Conservation (phyloP, 148 eudicot genomes). For the Selenicereus undatus region DNA sequence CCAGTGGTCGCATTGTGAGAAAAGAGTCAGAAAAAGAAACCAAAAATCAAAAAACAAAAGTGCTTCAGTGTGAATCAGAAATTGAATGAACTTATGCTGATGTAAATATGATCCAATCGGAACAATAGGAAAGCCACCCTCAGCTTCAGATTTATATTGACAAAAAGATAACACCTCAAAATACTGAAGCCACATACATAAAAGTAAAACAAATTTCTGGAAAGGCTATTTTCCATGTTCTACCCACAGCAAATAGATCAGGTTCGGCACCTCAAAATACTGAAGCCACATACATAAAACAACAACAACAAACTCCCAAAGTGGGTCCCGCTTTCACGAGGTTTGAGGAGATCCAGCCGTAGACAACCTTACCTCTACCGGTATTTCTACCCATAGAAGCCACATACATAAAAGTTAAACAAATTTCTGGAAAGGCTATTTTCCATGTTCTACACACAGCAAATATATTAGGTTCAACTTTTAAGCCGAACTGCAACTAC, state of each 20-base stretch:
- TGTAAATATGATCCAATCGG: neutral
- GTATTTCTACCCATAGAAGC: too few relatives aligned
- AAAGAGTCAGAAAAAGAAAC: neutral
- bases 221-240: neutral
- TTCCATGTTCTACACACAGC: too few relatives aligned
- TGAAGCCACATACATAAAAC: too few relatives aligned
- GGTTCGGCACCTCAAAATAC: neutral
- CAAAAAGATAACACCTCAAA: neutral
- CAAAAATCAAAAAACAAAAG: neutral
- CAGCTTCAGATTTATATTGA: neutral
- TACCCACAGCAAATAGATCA: neutral
- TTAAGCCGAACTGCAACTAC: neutral
- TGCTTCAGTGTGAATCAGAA: neutral
- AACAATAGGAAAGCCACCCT: neutral
- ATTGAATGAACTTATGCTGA: neutral
- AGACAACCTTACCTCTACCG: too few relatives aligned
- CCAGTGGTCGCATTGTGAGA: neutral
- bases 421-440: neutral
- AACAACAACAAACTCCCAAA: too few relatives aligned
- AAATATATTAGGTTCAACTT: neutral
- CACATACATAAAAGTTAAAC: neutral
- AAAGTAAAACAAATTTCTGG: neutral
- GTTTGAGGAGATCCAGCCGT: too few relatives aligned
- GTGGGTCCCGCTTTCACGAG: too few relatives aligned
- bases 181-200: neutral